phyloP scores from a whole-genome alignment of 2,329 filamentous ascomycete genomes.

The Alternaria panax region DNA sequence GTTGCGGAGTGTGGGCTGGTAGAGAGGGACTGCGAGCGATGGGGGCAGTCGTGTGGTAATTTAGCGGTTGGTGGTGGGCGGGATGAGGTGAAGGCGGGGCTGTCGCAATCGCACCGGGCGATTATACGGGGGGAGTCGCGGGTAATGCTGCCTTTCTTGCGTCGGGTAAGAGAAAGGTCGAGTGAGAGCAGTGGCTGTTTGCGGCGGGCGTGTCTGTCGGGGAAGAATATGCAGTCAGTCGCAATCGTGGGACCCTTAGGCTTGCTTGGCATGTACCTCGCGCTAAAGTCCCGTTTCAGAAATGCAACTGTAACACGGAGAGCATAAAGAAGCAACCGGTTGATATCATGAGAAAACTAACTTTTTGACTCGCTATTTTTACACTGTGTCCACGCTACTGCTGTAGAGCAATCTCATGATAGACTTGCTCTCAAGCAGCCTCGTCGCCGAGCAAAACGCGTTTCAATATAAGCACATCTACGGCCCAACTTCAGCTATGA shows the following conservation, averaged over 20 bases:
- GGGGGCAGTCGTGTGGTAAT: conserved; percentile 21
- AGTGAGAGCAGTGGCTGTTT: conserved; percentile 20
- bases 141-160: conserved; percentile 18
- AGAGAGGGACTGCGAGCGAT: conserved; percentile 9
- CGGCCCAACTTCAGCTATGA: conserved; percentile 93
- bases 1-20: neutral
- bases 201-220: conserved; percentile 27
- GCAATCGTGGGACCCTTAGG: conserved; percentile 24
- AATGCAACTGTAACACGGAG: conserved; percentile 2
- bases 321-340: conserved; percentile 17
- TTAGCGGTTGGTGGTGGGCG: conserved; percentile 26
- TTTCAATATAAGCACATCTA: conserved; percentile 79
- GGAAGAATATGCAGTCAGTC: conserved; percentile 36
- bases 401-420: conserved; percentile 19
- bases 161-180: conserved; percentile 21
- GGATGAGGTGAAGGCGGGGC: conserved; percentile 25
- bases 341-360: conserved; percentile 61
- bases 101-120: conserved; percentile 47
- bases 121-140: conserved; percentile 36
- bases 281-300: conserved; percentile 29
- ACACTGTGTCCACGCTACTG: conserved; percentile 30
- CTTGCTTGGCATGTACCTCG: conserved; percentile 15
- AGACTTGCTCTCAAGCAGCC: conserved; percentile 26
- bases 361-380: conserved; percentile 58
- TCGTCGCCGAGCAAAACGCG: conserved; percentile 41